Conservation (phyloP, 352 stramenopile species). For the Chrysophaeum taylorii region DNA sequence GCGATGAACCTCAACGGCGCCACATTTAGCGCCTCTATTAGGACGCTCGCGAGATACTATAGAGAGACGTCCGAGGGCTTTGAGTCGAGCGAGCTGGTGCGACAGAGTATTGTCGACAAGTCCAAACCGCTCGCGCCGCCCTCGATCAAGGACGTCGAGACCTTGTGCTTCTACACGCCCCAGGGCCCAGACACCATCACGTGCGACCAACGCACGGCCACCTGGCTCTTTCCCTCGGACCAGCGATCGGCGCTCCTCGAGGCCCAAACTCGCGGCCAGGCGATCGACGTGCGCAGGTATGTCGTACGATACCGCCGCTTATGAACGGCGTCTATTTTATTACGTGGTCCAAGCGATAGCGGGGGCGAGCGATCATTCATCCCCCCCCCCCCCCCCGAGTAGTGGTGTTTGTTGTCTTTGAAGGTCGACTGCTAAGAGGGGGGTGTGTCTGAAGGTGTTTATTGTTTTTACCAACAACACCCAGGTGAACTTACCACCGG, state of each 20-base stretch:
- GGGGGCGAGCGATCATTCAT: too few relatives aligned
- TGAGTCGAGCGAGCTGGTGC: background rate
- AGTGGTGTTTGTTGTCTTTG: too few relatives aligned
- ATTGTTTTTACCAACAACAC: too few relatives aligned
- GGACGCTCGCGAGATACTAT: background rate
- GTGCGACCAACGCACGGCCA: background rate
- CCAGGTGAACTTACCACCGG: too few relatives aligned
- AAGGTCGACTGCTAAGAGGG: too few relatives aligned
- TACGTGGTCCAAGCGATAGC: too few relatives aligned
- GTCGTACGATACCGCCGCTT: background rate
- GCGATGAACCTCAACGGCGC: too few relatives aligned
- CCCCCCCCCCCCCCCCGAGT: too few relatives aligned
- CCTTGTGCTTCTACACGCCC: background rate
- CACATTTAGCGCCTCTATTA: background rate
- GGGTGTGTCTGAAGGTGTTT: too few relatives aligned
- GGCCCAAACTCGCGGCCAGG: background rate
- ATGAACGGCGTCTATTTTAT: too few relatives aligned
- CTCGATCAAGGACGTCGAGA: constrained; percentile 10
- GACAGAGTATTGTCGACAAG: background rate
- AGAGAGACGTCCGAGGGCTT: background rate
- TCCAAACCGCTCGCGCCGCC: too few relatives aligned
- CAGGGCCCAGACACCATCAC: background rate
- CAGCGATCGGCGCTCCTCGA: background rate
- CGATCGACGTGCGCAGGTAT: background rate
- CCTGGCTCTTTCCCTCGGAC: background rate